A percentile compares a stretch with the other conserved stretches of the same genome.
phyloP scores from a whole-genome alignment of 768 basidiomycete genomes.

The Rhizopogon sp. region DNA sequence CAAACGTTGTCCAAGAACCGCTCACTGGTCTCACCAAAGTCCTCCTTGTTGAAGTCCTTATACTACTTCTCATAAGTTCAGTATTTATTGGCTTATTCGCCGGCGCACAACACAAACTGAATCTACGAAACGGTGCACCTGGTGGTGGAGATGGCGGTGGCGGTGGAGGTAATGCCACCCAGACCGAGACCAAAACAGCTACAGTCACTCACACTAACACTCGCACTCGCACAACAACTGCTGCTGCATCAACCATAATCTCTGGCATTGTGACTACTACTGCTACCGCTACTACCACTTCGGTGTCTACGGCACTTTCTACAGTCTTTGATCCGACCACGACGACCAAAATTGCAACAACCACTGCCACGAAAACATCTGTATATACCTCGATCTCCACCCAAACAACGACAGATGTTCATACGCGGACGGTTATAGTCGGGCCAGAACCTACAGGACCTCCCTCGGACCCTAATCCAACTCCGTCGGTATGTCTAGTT shows the following conservation, averaged over 20 bases:
- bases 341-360: conserved; percentile 38
- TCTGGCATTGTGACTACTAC: conserved; percentile 20
- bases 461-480: conserved; percentile 54
- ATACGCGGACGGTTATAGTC: conserved; percentile 37
- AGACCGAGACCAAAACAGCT: conserved; percentile 26
- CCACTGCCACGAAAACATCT: conserved; percentile 31
- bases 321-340: conserved; percentile 29
- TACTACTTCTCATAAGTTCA: conserved; percentile 76
- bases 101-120: conserved; percentile 77
- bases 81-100: conserved; percentile 94
- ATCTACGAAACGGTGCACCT: conserved; percentile 37
- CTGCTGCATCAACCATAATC: conserved; percentile 23
- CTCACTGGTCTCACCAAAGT: conserved; percentile 82
- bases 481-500: conserved; percentile 41
- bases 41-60: conserved; percentile 67
- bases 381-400: conserved; percentile 33
- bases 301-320: conserved; percentile 26
- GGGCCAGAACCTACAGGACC: conserved; percentile 35
- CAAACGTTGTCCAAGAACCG: conserved; percentile 63
- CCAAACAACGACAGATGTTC: conserved; percentile 26
- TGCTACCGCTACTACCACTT: conserved; percentile 23
- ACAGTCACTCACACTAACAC: conserved; percentile 29
- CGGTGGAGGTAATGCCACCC: conserved; percentile 28
- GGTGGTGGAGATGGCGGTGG: conserved; percentile 19
- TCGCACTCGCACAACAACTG: neutral